These are phyloP conservation scores for Boletus vermiculosoides DNA, from an alignment of 768 basidiomycete genomes.

Conservation along the genomic window DNA sequence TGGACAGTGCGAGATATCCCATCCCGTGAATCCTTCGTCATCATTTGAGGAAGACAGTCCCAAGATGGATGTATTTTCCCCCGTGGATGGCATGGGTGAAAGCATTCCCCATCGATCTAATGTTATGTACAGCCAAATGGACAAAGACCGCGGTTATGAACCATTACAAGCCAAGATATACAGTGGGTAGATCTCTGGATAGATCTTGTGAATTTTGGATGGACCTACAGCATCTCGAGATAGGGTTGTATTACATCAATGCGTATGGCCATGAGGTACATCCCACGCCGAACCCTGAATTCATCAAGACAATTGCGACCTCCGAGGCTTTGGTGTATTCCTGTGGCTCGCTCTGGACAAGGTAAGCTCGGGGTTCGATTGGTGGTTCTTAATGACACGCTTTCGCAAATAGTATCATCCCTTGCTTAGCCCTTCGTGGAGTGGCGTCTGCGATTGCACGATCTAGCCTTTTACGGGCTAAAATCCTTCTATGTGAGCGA, in stretches of 20 bases:
- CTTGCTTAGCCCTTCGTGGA: constrained; percentile 82
- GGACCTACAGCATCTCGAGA: constrained; percentile 8
- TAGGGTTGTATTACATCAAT: constrained; percentile 87
- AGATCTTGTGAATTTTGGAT: constrained; percentile 9
- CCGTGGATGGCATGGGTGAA: constrained; percentile 55
- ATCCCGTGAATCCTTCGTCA: constrained; percentile 53
- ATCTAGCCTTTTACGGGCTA: constrained; percentile 68
- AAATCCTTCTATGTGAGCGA: constrained; percentile 77
- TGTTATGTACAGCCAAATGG: constrained; percentile 58
- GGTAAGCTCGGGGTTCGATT: constrained; percentile 41
- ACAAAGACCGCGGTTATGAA: constrained; percentile 52
- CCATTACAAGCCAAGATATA: constrained; percentile 58
- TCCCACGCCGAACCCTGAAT: constrained; percentile 83
- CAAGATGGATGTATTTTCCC: constrained; percentile 42
- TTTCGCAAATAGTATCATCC: constrained; percentile 64
- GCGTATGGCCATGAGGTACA: constrained; percentile 90
- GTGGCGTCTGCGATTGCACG: constrained; percentile 76
- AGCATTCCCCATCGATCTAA: constrained; percentile 51
- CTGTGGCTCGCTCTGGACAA: constrained; percentile 94
- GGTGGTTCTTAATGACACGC: constrained; percentile 4
- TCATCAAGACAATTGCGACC: constrained; percentile 56
- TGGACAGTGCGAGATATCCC: constrained; percentile 93
- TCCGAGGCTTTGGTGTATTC: constrained; percentile 82
- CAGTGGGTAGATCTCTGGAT: constrained; percentile 45
- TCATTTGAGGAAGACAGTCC: constrained; percentile 29